These are phyloP conservation scores for Elaeis oleifera DNA, from an alignment of 202 grass and related monocot genomes.

Conservation along the genomic window DNA sequence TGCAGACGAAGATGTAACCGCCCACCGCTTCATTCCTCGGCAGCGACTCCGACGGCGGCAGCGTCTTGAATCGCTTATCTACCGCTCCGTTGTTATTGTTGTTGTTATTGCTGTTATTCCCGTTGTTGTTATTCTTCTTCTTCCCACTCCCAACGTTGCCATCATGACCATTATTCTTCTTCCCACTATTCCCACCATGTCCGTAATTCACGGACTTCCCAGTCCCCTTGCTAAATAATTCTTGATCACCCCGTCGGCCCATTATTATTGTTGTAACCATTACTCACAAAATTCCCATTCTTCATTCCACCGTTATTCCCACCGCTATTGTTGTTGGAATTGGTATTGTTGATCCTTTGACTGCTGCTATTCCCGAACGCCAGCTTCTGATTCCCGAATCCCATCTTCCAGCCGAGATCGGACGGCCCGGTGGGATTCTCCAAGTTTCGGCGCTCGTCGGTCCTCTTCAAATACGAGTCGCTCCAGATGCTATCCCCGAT, in stretches of 20 bases:
- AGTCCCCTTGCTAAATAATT: conserved; percentile 89
- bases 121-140: conserved; percentile 20
- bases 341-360: neutral
- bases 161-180: conserved; percentile 31
- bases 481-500: conserved; percentile 89
- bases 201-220: conserved; percentile 33
- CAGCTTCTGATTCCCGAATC: conserved; percentile 38
- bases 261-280: conserved; percentile 17
- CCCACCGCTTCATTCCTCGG: conserved; percentile 69
- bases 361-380: conserved; percentile 59
- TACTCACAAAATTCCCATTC: conserved; percentile 6
- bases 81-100: conserved; percentile 19
- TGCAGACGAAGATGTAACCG: conserved; percentile 97
- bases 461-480: conserved; percentile 2
- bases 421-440: neutral
- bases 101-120: conserved; percentile 18
- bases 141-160: conserved; percentile 6
- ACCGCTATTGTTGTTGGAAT: conserved; percentile 11
- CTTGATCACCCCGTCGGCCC: conserved; percentile 42
- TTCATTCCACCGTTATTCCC: conserved; percentile 11
- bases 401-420: neutral
- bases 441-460: conserved; percentile 42
- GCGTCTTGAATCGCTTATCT: conserved; percentile 96
- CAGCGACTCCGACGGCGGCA: conserved; percentile 75
- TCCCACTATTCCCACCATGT: conserved; percentile 25